These are phyloP conservation scores for Rhizopogon roseolus DNA, from an alignment of 768 basidiomycete species.

Conservation along the genomic window DNA sequence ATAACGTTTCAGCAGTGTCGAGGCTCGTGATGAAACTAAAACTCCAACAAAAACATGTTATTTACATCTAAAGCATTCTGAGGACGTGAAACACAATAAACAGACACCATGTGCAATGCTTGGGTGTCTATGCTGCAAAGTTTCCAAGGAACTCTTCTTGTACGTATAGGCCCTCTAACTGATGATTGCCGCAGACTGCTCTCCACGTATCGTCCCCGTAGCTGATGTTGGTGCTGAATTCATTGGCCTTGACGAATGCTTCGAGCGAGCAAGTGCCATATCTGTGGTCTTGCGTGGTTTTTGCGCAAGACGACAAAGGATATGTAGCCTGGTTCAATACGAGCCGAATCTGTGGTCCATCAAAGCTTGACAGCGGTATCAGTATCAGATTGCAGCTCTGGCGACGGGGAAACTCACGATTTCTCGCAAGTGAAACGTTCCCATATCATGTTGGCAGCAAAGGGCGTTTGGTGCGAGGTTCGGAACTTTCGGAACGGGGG, in stretches of 20 bases:
- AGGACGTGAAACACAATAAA: no score
- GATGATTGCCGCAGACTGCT: conserved; percentile 21
- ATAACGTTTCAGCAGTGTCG: no score
- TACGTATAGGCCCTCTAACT: neutral
- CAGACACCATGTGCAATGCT: no score
- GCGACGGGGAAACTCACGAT: conserved; percentile 10
- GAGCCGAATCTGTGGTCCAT: conserved; percentile 28
- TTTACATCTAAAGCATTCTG: no score
- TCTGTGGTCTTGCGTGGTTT: conserved; percentile 14
- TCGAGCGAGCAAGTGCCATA: conserved; percentile 29
- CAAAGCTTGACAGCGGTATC: conserved; percentile 5
- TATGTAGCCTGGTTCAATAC: conserved; percentile 31
- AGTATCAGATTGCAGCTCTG: neutral
- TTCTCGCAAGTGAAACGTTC: conserved; percentile 28
- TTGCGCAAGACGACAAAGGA: conserved; percentile 24
- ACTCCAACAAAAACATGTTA: no score
- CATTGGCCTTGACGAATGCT: conserved; percentile 21
- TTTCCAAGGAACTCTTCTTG: neutral
- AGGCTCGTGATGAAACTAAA: no score
- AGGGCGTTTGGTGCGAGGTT: conserved; percentile 31
- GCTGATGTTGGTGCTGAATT: conserved; percentile 10
- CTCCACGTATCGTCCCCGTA: conserved; percentile 30
- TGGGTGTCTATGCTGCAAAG: neutral
- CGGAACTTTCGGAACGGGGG: conserved; percentile 21
- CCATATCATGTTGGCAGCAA: conserved; percentile 34